These are phyloP conservation scores for Colletotrichum brevisporum DNA, from an alignment of 2,329 filamentous ascomycete genomes.

Conservation along the genomic window DNA sequence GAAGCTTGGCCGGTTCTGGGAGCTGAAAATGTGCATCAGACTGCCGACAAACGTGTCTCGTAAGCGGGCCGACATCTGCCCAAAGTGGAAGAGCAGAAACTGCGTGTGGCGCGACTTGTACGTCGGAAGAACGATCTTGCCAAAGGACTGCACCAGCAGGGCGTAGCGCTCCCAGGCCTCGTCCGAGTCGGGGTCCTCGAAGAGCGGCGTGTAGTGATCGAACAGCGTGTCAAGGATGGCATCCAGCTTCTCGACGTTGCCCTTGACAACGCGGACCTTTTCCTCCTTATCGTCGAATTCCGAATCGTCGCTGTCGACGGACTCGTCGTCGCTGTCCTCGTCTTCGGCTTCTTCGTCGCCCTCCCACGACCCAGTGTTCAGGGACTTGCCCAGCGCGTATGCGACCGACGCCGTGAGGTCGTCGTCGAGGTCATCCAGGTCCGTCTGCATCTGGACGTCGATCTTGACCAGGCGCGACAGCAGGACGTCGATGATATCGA, in stretches of 20 bases:
- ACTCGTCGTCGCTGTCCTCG: constrained; percentile 79
- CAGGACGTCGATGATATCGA: constrained; percentile 86
- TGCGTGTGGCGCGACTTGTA: constrained; percentile 94
- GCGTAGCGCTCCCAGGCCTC: constrained; percentile 81
- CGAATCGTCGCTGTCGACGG: constrained; percentile 77
- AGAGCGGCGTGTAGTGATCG: constrained; percentile 81
- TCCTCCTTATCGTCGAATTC: constrained; percentile 74
- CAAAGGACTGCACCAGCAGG: constrained; percentile 87
- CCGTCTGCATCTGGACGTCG: constrained; percentile 94
- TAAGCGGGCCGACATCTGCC: constrained; percentile 83
- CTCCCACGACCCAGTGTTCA: constrained; percentile 55
- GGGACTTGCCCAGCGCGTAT: constrained; percentile 61
- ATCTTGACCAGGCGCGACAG: constrained; percentile 92
- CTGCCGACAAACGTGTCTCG: constrained; percentile 87
- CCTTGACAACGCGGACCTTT: constrained; percentile 79
- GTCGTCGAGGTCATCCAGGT: constrained; percentile 93
- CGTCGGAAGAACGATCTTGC: constrained; percentile 88
- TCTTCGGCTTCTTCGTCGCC: constrained; percentile 70
- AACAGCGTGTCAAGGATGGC: constrained; percentile 91
- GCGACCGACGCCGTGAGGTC: constrained; percentile 83
- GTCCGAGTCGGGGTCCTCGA: constrained; percentile 77
- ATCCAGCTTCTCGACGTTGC: constrained; percentile 92
- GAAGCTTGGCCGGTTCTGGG: constrained; percentile 62
- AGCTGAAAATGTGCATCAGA: constrained; percentile 72
- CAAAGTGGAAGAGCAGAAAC: constrained; percentile 96